Percentiles rank a stretch among this genome's conserved stretches.
Conservation (phyloP, 108 stramenopile genomes). For the Skeletonema tropicum region DNA sequence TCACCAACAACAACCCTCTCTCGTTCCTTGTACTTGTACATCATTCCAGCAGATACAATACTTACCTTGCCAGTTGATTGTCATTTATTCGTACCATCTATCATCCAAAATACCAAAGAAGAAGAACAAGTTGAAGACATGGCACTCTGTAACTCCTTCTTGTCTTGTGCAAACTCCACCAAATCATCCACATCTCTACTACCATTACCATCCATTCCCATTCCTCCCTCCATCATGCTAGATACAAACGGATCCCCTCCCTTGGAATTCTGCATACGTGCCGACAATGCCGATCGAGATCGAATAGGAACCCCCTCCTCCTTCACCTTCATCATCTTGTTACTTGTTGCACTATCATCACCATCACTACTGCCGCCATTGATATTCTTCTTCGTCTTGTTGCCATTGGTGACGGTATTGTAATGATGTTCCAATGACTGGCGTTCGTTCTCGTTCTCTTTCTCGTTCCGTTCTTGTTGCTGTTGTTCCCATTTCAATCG, state of each 20-base stretch:
- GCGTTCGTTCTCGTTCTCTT: too few relatives aligned
- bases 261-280: constrained; percentile 44
- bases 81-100: too few relatives aligned
- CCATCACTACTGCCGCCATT: too few relatives aligned
- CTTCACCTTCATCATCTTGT: too few relatives aligned
- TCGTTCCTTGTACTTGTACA: too few relatives aligned
- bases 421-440: constrained; percentile 25
- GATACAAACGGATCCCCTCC: constrained; percentile 25
- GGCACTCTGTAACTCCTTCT: constrained; percentile 49
- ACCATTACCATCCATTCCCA: neutral
- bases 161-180: constrained; percentile 41
- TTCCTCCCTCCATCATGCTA: constrained; percentile 3
- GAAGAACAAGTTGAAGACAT: too few relatives aligned
- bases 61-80: too few relatives aligned
- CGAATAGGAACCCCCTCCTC: neutral
- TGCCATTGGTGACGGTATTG: constrained; percentile 12
- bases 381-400: too few relatives aligned
- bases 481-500: constrained; percentile 2
- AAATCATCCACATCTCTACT: constrained; percentile 19
- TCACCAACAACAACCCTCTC: too few relatives aligned
- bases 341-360: too few relatives aligned
- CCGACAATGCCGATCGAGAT: constrained; percentile 28
- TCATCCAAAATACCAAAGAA: too few relatives aligned
- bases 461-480: constrained; percentile 21
- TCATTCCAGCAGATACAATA: too few relatives aligned